Conservation (phyloP, 2,329 filamentous ascomycete species). For the Fusarium odoratissimum region DNA sequence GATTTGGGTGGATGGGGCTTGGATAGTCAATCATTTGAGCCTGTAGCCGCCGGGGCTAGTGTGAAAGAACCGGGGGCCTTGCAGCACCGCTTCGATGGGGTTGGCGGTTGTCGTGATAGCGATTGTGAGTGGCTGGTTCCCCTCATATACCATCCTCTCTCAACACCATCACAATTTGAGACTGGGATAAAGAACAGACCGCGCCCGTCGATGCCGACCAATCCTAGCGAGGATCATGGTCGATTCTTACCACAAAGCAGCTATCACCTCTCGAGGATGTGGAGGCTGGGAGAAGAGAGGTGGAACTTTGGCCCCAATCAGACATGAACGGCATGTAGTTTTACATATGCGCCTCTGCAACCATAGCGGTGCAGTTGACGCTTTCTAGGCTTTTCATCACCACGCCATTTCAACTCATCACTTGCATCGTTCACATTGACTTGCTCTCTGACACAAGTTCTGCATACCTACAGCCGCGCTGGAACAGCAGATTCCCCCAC, state of each 20-base stretch:
- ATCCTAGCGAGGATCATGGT: neutral
- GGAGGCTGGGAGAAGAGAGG: conserved; percentile 20
- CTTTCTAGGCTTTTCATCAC: neutral
- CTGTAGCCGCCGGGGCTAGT: conserved; percentile 35
- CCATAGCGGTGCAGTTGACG: conserved; percentile 1
- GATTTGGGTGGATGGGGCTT: too few relatives aligned
- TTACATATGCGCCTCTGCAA: neutral
- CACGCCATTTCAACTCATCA: conserved; percentile 7
- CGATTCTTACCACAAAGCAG: neutral
- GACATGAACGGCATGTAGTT: neutral
- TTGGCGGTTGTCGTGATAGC: conserved; percentile 16
- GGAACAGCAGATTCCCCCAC: conserved; percentile 6
- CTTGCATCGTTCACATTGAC: conserved; percentile 27
- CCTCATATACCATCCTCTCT: conserved; percentile 2
- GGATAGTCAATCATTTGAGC: conserved; percentile 30
- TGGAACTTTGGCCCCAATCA: neutral
- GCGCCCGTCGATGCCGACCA: neutral
- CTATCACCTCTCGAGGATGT: neutral
- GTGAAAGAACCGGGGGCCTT: conserved; percentile 30
- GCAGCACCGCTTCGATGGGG: conserved; percentile 14
- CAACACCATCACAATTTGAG: too few relatives aligned
- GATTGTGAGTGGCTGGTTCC: conserved; percentile 28
- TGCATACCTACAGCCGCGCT: too few relatives aligned
- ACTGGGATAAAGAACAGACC: too few relatives aligned
- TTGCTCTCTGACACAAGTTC: too few relatives aligned